Base-by-base conservation (phyloP, 371 early-diverging fungal species). In the Paramicrosporidium saccamoebae region DNA sequence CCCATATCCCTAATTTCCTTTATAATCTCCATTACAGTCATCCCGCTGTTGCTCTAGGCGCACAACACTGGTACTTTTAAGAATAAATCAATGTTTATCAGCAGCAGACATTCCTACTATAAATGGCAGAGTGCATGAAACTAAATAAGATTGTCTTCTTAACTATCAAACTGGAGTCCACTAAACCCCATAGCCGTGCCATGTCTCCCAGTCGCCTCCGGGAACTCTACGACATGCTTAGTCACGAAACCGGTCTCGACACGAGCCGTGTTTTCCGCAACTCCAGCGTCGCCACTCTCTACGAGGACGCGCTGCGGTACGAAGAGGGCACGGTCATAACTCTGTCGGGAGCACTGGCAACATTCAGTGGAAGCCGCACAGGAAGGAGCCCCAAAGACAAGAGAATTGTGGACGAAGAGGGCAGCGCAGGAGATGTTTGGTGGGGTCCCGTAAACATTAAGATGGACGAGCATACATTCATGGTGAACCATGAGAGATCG, bases 361-460 rank as follows among this genome's bases (percentile, higher is more conserved):
- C 86, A 11, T 53, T 53, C 29, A 78, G 79, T 21, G 88, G 84
- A 25, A 51, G 54, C 29, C 86, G 84, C 50, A 86, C 64, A 9
- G 78, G 77, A 13, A 52, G 78, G 31, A 48, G 69, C 39, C 68
- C 78, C 22, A 53, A 56, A 31, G 90, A 90, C 55, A 90, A 90
- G 58, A 74, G 90, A 29, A 68, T 90, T 36, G 88, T 81, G 17
- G 82, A 79, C 22, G 88, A 90, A 35, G 45, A 57, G 5, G 32
- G 52, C 5, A 61, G 75, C 8, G 39, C 47, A 7, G 46, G 62
- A 22, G 73, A 86, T 38, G 55, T 90, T 35, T 90, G 90, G 90
- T 82, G 84, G 81, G 86, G 88, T n/a, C 81, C 88, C 14, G 77
- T 86, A 32, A 90, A 90, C 50, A 66, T 64, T 38, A 64, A 64